Evolutionary conservation across 129 eudicot species (phyloP), one percentile per base, ranked within the genome.

Genomic region (Dittrichia graveolens): DNA sequence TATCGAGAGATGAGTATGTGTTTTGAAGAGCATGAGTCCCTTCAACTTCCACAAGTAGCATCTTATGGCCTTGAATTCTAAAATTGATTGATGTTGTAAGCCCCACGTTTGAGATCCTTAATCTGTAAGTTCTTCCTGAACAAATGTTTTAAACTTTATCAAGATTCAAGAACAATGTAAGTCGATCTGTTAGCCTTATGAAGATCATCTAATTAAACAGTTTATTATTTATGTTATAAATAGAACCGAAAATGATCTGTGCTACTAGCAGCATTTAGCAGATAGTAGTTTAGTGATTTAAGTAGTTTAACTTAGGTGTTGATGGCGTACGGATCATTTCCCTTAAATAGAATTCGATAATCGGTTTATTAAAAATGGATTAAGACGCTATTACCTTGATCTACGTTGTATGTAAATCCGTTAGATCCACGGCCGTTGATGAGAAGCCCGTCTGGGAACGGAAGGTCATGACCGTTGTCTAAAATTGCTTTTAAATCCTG

Each of bases 361-460:
- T 24, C 40, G 3, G 0, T 18, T 41, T 5, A 40, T 46, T 16
- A 19, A 40, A 40, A 31, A 15, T 3, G 34, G 0, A 14, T 5
- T 53, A 8, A 42, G 38, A 19, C 8, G 34, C 14, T 7, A 2
- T 8, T 65, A 90, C 95, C 95, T 83, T 83, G 91, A 76, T 90
- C 96, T 58, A 84, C 91, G 0, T 79, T 81, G 73, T 74, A 80
- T 46, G 88, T 80, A 64, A 71, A 83, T 15, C 83, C 85, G 31
- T 77, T 81, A 43, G 86, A 78, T 69, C 84, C 83, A 3, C 80
- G 86, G 2, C 96, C 96, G 43, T 90, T 87, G n/a, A 90, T 83
- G 8, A 90, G 83, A 71, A 90, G 82, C 37, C 94, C 96, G 49
- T 87, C 94, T 8, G 96, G 91, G 39, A 87, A 87, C 7, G 91